Evolutionary conservation across 768 basidiomycete genomes (phyloP).

Genomic region (Kwoniella dendrophila): DNA sequence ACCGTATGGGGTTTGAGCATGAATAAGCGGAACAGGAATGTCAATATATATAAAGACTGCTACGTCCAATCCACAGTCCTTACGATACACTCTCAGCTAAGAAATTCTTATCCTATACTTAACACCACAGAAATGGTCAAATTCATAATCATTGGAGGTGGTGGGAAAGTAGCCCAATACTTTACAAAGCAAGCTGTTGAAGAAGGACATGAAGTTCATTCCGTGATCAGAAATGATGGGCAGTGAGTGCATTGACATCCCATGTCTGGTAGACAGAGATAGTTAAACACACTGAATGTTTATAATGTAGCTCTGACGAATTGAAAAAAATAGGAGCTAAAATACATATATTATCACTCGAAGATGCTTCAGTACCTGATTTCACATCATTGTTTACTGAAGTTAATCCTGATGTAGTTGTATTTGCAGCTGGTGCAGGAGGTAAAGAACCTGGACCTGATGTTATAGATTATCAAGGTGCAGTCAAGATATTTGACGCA

Average conservation of each 20-base stretch:
- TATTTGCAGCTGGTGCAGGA: conserved; percentile 62
- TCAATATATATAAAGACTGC: not conserved
- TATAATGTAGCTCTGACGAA: conserved; percentile 49
- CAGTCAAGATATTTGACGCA: conserved; percentile 71
- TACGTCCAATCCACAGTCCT: not conserved
- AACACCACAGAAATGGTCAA: conserved; percentile 30
- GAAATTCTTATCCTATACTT: too few relatives aligned
- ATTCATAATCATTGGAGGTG: conserved; percentile 52
- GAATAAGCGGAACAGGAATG: not conserved
- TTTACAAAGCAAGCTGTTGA: conserved; percentile 62
- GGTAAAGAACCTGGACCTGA: conserved; percentile 61
- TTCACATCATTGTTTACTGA: conserved; percentile 61
- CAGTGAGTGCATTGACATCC: conserved; percentile 54
- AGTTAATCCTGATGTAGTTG: conserved; percentile 53
- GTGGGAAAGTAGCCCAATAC: conserved; percentile 58
- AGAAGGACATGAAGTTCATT: conserved; percentile 60
- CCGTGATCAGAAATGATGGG: conserved; percentile 62
- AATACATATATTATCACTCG: conserved; percentile 65
- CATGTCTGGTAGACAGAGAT: not conserved
- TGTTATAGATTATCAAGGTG: conserved; percentile 66
- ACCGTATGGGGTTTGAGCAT: not conserved
- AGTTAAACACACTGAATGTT: not conserved
- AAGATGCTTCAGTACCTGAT: conserved; percentile 60
- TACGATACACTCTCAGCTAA: not conserved
- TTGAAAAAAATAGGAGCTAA: conserved; percentile 58